These are phyloP conservation scores for Ophidiomyces ophidiicola DNA, from an alignment of 2,329 filamentous ascomycete genomes.

Conservation along the genomic window DNA sequence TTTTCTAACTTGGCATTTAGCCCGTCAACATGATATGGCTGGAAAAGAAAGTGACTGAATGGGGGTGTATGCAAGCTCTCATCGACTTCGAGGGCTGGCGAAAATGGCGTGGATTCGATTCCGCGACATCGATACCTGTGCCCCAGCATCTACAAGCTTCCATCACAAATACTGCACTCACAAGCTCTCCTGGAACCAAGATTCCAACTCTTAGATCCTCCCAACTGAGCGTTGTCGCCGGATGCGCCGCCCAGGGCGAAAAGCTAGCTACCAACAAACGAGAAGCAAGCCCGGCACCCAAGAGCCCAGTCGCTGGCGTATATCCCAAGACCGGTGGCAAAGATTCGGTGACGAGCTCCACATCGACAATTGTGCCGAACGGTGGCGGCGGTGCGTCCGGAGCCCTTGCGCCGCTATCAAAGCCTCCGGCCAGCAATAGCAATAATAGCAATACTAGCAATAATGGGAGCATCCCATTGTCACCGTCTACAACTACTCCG, in stretches of 20 bases:
- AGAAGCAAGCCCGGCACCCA: conserved; percentile 1
- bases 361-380: conserved; percentile 9
- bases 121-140: background rate
- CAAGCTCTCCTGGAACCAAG: background rate
- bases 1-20: conserved; percentile 34
- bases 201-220: background rate
- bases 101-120: conserved; percentile 75
- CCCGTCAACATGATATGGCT: conserved; percentile 97
- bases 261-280: background rate
- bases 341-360: conserved; percentile 6
- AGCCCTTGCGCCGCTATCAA: no score
- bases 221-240: background rate
- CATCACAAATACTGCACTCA: background rate
- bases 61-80: conserved; percentile 98
- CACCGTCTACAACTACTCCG: background rate
- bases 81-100: conserved; percentile 98
- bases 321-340: conserved; percentile 1
- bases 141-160: background rate
- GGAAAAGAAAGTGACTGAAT: conserved; percentile 95
- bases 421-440: no score
- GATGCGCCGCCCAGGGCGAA: background rate
- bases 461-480: conserved; percentile 24
- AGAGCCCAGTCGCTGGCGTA: background rate
- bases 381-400: background rate
- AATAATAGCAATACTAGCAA: conserved; percentile 60